Evolutionary conservation across 1,284 basidiomycete genomes (phyloP).

Genomic region (Cerrena zonata): DNA sequence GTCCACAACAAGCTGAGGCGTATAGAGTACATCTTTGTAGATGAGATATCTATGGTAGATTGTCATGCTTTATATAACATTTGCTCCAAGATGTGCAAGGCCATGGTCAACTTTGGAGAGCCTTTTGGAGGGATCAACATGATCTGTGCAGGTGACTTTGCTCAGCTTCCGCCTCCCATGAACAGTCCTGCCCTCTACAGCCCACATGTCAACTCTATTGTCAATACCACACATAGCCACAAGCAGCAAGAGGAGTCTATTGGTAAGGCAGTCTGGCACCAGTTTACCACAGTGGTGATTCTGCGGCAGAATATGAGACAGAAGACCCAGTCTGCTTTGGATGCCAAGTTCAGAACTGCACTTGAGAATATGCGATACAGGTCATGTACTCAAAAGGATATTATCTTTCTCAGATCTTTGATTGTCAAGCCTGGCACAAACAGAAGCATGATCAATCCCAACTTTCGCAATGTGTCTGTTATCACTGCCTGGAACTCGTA

Average conservation of each 20-base stretch:
- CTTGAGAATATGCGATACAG: conserved; percentile 4
- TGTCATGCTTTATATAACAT: conserved; percentile 7
- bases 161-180: conserved; percentile 15
- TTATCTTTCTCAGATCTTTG: neutral
- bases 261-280: conserved; percentile 7
- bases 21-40: conserved; percentile 30
- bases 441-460: conserved; percentile 13
- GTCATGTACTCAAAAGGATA: neutral
- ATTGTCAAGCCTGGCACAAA: neutral
- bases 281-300: conserved; percentile 10
- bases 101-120: neutral
- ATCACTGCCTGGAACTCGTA: conserved; percentile 29
- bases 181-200: no score
- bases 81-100: conserved; percentile 1
- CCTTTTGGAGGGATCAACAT: conserved; percentile 10
- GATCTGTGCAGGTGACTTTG: conserved; percentile 13
- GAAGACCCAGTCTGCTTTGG: neutral
- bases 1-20: conserved; percentile 16
- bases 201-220: neutral
- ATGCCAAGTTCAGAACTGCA: neutral
- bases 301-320: conserved; percentile 11
- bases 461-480: conserved; percentile 28
- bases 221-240: neutral
- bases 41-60: conserved; percentile 12
- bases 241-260: neutral